Evolutionary conservation across 2,329 filamentous ascomycete species (phyloP).

Genomic region (Pleurostoma richardsiae): DNA sequence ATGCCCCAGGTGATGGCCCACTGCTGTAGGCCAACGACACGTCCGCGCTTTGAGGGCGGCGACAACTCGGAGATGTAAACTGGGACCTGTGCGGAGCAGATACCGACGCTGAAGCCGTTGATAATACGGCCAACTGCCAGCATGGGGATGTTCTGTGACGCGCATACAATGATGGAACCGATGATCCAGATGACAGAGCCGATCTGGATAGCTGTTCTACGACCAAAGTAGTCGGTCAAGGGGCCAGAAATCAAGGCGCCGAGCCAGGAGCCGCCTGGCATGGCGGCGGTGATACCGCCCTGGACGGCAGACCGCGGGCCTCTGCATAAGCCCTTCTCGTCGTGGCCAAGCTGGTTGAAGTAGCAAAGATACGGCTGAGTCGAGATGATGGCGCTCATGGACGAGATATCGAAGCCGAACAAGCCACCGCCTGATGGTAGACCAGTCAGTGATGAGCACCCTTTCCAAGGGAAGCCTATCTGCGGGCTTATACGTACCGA

Average conservation of each 20-base stretch:
- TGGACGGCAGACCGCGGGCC: constrained; percentile 46
- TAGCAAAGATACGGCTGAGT: constrained; percentile 35
- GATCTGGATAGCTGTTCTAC: constrained; percentile 44
- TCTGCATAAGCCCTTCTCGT: constrained; percentile 33
- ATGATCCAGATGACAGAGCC: constrained; percentile 46
- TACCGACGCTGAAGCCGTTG: constrained; percentile 67
- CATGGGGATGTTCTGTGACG: constrained; percentile 45
- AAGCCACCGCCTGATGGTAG: constrained; percentile 26
- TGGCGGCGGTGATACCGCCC: constrained; percentile 64
- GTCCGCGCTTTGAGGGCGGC: constrained; percentile 38
- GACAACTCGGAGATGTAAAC: constrained; percentile 65
- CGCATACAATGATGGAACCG: constrained; percentile 39
- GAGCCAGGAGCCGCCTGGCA: constrained; percentile 66
- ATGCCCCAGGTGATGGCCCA: constrained; percentile 42
- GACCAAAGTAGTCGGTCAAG: constrained; percentile 48
- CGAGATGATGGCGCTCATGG: constrained; percentile 37
- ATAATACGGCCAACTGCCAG: constrained; percentile 65
- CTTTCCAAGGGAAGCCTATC: too few species aligned
- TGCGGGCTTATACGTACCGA: constrained; percentile 16
- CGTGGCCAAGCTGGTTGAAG: constrained; percentile 31
- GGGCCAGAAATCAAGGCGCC: constrained; percentile 57
- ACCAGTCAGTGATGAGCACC: too few species aligned
- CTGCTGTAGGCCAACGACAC: constrained; percentile 38
- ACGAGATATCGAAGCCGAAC: constrained; percentile 36
- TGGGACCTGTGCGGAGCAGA: constrained; percentile 67